phyloP scores from a whole-genome alignment of 257 asterid species.

The Henckelia pumila region DNA sequence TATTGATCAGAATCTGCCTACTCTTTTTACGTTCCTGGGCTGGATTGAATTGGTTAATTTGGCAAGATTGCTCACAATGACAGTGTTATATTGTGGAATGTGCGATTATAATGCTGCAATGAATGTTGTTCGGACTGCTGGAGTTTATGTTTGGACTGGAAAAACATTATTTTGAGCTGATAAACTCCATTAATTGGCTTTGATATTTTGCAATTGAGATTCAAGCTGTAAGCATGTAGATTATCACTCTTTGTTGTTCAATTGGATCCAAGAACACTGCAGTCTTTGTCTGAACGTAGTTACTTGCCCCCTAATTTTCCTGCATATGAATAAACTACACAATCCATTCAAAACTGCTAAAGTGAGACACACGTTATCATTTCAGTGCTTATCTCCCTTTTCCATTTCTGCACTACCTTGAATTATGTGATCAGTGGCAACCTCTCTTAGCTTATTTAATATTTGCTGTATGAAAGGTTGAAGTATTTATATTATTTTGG shows the following conservation, averaged over 20 bases:
- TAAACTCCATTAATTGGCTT: not conserved
- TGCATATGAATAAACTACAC: constrained; percentile 1
- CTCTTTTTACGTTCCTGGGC: constrained; percentile 14
- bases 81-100: constrained; percentile 3
- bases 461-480: not conserved
- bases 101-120: not conserved
- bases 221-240: not conserved
- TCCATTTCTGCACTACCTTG: constrained; percentile 14
- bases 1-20: constrained; percentile 15
- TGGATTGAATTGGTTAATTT: constrained; percentile 19
- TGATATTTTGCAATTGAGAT: not conserved
- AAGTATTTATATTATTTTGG: constrained; percentile 2
- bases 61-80: constrained; percentile 12
- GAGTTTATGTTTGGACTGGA: not conserved
- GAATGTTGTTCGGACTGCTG: not conserved
- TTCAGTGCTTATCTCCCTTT: not conserved
- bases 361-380: not conserved
- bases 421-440: constrained; percentile 2
- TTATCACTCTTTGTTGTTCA: not conserved
- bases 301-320: not conserved
- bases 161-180: not conserved
- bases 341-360: not conserved
- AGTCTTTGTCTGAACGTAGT: not conserved
- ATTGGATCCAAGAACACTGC: not conserved
- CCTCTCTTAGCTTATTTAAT: constrained; percentile 9